These are phyloP conservation scores for Verticillium dahliae DNA, from an alignment of 2,329 filamentous ascomycete genomes.

Conservation along the genomic window DNA sequence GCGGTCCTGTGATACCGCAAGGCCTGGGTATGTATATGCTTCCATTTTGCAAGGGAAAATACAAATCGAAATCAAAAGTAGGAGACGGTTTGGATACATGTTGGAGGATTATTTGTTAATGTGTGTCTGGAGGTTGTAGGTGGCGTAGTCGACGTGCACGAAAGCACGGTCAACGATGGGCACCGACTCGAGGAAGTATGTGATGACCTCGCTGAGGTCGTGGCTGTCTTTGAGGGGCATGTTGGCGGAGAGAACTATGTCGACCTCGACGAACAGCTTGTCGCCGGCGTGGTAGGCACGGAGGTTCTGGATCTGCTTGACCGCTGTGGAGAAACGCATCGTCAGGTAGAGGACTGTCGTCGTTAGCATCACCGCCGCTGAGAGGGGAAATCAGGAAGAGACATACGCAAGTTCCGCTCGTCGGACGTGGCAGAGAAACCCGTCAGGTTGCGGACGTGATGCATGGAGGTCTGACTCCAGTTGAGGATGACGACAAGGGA, in stretches of 20 bases:
- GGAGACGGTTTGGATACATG: neutral
- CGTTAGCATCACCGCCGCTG: neutral
- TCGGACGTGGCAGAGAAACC: constrained; percentile 74
- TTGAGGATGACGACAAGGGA: constrained; percentile 73
- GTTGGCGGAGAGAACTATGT: constrained; percentile 74
- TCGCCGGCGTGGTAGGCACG: constrained; percentile 82
- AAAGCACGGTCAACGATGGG: constrained; percentile 70
- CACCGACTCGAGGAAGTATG: constrained; percentile 79
- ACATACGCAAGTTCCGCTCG: constrained; percentile 64
- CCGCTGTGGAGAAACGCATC: constrained; percentile 87
- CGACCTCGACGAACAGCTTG: constrained; percentile 75
- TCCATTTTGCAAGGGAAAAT: neutral
- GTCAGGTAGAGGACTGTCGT: constrained; percentile 69
- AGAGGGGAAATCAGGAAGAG: neutral
- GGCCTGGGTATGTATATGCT: neutral
- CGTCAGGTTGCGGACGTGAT: constrained; percentile 75
- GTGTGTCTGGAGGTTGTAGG: constrained; percentile 55
- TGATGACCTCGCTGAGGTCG: constrained; percentile 69
- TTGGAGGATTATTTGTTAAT: constrained; percentile 35
- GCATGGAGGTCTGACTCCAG: constrained; percentile 66
- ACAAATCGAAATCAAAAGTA: neutral
- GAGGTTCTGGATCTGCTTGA: constrained; percentile 77
- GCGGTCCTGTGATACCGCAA: neutral
- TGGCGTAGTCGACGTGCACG: constrained; percentile 60
- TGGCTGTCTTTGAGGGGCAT: constrained; percentile 74